phyloP scores from a whole-genome alignment of 108 stramenopile species.

The Nitzschia sp. region DNA sequence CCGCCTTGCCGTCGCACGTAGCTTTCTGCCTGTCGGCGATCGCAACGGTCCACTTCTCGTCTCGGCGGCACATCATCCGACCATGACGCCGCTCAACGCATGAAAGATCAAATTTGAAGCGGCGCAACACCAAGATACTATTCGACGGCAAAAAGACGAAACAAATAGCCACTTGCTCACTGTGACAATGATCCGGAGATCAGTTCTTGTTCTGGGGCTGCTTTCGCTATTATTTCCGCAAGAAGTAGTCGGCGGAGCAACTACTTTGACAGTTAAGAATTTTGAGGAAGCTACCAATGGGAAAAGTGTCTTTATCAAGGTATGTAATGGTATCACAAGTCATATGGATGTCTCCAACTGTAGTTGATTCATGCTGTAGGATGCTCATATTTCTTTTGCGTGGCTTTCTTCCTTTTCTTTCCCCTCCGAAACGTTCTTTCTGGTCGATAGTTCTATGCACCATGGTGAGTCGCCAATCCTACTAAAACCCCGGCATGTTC shows the following conservation, averaged over 20 bases:
- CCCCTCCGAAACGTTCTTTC: background rate
- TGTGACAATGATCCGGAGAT: too few relatives aligned
- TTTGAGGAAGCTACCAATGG: slow-evolving; percentile 55
- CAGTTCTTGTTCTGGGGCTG: too few relatives aligned
- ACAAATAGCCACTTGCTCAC: too few relatives aligned
- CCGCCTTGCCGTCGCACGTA: too few relatives aligned
- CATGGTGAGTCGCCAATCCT: background rate
- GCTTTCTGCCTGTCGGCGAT: too few relatives aligned
- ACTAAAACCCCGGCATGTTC: background rate
- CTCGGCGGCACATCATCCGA: too few relatives aligned
- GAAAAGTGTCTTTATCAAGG: slow-evolving; percentile 82
- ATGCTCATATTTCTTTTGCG: background rate
- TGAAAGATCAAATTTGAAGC: too few relatives aligned
- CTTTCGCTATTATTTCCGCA: background rate
- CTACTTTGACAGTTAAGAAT: slow-evolving; percentile 50
- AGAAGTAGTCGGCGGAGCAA: slow-evolving; percentile 1
- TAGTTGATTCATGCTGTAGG: background rate
- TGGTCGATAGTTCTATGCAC: slow-evolving; percentile 5
- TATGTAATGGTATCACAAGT: background rate
- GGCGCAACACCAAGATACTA: too few relatives aligned
- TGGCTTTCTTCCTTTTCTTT: background rate
- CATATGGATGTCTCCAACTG: background rate
- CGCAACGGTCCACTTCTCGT: too few relatives aligned
- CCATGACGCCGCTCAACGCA: too few relatives aligned
- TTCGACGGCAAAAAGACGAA: too few relatives aligned